A percentile compares a stretch with the other conserved stretches of the same genome.
Evolutionary conservation across 208 protist species (phyloP).

Genomic region (Tritrichomonas musculus): DNA sequence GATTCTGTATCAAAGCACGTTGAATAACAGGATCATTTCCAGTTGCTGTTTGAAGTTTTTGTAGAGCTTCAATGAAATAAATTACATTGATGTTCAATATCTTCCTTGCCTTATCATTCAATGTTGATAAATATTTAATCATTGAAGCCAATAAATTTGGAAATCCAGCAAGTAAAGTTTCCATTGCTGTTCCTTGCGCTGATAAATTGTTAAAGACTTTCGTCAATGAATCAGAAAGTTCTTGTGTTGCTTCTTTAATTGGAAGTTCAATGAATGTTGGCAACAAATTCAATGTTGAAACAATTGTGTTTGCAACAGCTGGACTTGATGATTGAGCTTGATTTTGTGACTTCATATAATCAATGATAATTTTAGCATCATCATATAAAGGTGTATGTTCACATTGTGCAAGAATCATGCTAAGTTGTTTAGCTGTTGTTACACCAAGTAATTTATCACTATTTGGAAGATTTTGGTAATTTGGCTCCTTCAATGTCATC

Average conservation of each 20-base stretch:
- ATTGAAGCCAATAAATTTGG: neutral
- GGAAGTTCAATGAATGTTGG: neutral
- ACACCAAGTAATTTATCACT: too few species aligned
- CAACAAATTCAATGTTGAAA: neutral
- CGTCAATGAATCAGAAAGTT: neutral
- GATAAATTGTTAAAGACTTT: neutral
- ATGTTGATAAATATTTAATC: neutral
- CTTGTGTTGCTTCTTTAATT: neutral
- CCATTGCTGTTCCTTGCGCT: neutral
- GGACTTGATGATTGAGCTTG: neutral
- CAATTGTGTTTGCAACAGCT: neutral
- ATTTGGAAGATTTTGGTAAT: neutral
- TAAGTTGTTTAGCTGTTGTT: neutral
- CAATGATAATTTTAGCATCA: neutral
- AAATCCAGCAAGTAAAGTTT: neutral
- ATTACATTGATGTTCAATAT: neutral
- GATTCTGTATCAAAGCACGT: neutral
- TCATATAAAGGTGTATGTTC: neutral
- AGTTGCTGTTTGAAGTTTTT: neutral
- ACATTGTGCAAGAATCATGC: neutral
- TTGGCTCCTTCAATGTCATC: neutral
- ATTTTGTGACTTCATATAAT: neutral
- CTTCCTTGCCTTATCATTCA: neutral
- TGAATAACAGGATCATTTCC: neutral
- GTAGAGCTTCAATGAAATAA: neutral